Evolutionary conservation across 495 filamentous ascomycete genomes (phyloP), one percentile per base, ranked within the genome.

Genomic region (Jackrogersella minutella): DNA sequence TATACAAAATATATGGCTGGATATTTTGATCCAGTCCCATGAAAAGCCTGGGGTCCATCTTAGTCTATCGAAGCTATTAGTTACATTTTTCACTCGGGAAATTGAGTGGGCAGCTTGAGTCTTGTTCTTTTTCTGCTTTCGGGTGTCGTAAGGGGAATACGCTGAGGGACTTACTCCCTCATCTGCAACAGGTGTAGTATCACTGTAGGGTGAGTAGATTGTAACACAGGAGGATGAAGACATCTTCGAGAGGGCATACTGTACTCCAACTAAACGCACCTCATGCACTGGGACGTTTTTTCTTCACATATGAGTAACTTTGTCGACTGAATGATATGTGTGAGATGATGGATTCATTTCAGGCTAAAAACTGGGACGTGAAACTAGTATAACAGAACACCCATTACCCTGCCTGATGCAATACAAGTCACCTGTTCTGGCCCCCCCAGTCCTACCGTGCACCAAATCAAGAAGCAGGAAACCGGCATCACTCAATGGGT

Each of bases 361-460:
- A 41, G 50, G 22, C 26, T 54, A 64, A 40, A 51, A 60, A 64
- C 34, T 22, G 40, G 30, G 52, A 28, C 11, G 49, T 7, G 52
- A 61, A 58, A 53, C 31, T 49, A 58, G 40, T 59, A 57, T 36
- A 62, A 60, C 39, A 64, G 43, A 52, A 61, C 21, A 26, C 36
- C 37, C 34, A 60, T 58, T 61, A 51, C 52, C 51, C 56, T 33
- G 41, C 16, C 43, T 36, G 44, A 60, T 57, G 56, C 52, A 54
- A 69, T 64, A 64, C 46, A 62, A 58, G 26, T 31, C 61, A 47
- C 36, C 43, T 24, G 55, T n/a, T 47, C 64, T 69, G 44, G 41
- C 44, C 39, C 24, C 34, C 44, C 39, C 24, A 26, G 16, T 58
- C 28, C 52, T 28, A 39, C 50, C 61, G 14, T n/a, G 22, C 39